These are phyloP conservation scores for Dendrothele bispora DNA, from an alignment of 768 basidiomycete genomes.

Conservation along the genomic window DNA sequence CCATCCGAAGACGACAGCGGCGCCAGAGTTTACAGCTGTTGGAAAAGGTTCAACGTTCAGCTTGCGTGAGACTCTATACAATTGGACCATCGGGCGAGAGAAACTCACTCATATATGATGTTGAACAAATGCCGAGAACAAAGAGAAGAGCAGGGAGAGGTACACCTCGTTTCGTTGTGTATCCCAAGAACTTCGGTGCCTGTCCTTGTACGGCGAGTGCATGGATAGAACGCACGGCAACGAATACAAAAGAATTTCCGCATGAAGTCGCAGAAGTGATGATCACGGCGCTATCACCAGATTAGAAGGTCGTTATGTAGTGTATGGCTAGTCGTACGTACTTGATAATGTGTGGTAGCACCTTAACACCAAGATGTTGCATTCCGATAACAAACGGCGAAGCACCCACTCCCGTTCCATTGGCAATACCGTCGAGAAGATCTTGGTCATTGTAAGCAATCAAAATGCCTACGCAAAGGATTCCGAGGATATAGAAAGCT, in stretches of 20 bases:
- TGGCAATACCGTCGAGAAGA: conserved; percentile 2
- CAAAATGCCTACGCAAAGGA: conserved; percentile 7
- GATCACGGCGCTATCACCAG: conserved; percentile 31
- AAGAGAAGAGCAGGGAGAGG: conserved; percentile 4
- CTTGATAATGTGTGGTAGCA: conserved; percentile 46
- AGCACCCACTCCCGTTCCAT: conserved; percentile 27
- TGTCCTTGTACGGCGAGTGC: conserved; percentile 48
- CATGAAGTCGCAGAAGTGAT: conserved; percentile 50
- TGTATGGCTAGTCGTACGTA: not conserved
- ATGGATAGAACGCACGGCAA: conserved; percentile 34
- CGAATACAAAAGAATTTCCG: conserved; percentile 44
- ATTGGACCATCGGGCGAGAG: too few relatives aligned
- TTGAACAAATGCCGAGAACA: conserved; percentile 9
- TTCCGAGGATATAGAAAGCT: conserved; percentile 8
- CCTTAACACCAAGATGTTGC: conserved; percentile 47
- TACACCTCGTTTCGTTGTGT: conserved; percentile 4
- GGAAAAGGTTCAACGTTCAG: too few relatives aligned
- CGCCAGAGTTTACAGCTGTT: conserved; percentile 3
- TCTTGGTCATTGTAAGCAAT: conserved; percentile 7
- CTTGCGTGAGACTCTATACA: too few relatives aligned
- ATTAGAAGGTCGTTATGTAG: not conserved
- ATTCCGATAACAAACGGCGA: conserved; percentile 67
- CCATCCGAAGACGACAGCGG: conserved; percentile 7
- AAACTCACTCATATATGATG: conserved; percentile 13
- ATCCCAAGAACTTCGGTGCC: conserved; percentile 44